Conservation (phyloP, 208 protist species). For the Acanthamoeba lenticulata region DNA sequence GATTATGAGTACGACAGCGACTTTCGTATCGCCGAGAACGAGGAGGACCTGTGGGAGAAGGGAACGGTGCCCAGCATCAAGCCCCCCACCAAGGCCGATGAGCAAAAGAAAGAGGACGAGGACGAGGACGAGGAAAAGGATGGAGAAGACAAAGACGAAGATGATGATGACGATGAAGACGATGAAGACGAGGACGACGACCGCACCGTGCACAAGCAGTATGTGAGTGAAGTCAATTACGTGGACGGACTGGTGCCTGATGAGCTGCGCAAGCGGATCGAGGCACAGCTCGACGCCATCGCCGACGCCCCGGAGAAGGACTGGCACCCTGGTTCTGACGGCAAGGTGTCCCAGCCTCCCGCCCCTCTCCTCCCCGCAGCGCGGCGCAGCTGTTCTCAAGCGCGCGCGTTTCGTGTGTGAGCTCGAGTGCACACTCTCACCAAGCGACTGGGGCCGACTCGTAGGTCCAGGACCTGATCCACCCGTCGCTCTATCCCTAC, state of each 20-base stretch:
- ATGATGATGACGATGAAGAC: not conserved
- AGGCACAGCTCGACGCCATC: conserved; percentile 20
- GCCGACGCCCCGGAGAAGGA: conserved; percentile 67
- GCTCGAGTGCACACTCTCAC: not conserved
- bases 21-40: not conserved
- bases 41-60: not conserved
- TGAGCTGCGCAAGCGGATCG: not conserved
- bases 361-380: not conserved
- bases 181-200: not conserved
- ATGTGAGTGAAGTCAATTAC: conserved; percentile 1
- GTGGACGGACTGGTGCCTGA: conserved; percentile 55
- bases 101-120: no score
- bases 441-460: not conserved
- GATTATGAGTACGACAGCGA: not conserved
- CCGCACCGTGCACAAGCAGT: not conserved
- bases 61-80: not conserved
- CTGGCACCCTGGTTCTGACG: conserved; percentile 66
- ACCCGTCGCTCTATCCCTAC: conserved; percentile 80
- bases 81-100: not conserved
- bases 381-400: not conserved
- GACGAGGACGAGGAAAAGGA: no score
- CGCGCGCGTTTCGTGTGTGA: not conserved
- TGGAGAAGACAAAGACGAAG: not conserved
- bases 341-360: no score
- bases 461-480: conserved; percentile 80